phyloP scores from a whole-genome alignment of 345 rosid species.

The Eucalyptus sp. region DNA sequence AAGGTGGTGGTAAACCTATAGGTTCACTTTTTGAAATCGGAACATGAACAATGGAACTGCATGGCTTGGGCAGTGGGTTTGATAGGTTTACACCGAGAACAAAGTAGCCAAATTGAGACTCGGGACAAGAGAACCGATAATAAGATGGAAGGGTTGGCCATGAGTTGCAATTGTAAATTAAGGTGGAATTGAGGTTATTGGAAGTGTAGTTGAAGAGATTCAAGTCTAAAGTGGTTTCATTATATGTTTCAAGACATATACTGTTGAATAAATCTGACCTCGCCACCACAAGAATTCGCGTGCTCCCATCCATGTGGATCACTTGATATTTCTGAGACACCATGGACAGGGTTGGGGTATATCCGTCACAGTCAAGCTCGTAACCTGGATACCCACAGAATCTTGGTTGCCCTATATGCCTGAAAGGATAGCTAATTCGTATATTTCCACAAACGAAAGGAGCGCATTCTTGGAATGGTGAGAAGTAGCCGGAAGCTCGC shows the following conservation, averaged over 20 bases:
- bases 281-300: no score
- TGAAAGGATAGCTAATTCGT: no score
- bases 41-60: not conserved
- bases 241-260: not conserved
- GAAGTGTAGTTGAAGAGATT: not conserved
- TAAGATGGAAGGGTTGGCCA: not conserved
- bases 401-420: accelerated
- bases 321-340: no score
- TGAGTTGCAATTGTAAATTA: not conserved
- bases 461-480: no score
- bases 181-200: not conserved
- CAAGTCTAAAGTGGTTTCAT: not conserved
- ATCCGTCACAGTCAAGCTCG: no score
- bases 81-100: not conserved
- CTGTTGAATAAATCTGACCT: no score
- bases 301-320: no score
- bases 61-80: accelerated
- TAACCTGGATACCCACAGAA: no score
- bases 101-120: not conserved
- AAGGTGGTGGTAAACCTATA: not conserved
- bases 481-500: accelerated
- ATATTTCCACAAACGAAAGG: no score
- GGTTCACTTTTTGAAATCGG: not conserved
- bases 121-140: not conserved
- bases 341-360: no score